Evolutionary conservation across 495 filamentous ascomycete genomes (phyloP), one percentile per base, ranked within the genome.

Genomic region (Penicillium coprophilum): DNA sequence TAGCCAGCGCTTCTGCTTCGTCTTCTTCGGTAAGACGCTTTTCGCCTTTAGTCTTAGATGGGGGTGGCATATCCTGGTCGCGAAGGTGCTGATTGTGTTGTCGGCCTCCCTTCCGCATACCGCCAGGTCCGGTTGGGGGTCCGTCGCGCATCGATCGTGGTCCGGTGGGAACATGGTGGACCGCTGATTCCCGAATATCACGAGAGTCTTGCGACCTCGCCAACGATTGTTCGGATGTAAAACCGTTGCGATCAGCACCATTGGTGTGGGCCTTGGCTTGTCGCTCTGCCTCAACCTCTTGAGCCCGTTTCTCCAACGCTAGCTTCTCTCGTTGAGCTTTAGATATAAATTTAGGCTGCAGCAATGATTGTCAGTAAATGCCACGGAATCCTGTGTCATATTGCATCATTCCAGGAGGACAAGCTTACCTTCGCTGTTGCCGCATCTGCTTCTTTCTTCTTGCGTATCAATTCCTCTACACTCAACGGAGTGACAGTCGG

Each of bases 301-400:
- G 92, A 17, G 82, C 77, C 50, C 88, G 81, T 71, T 92, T 96
- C 66, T 96, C 92, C 8, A 92, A 74, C 6, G 91, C 92, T 53
- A 96, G 68, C 48, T 85, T 85, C 68, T 97, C 95, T 38, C 94
- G 85, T 69, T 97, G 82, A 32, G 88, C 88, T 78, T 92, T 96
- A 3, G 90, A 87, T 11, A 98, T 74, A 69, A 96, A 98, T 76
- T 93, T 92, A 4, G 95, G 95, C 83, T 96, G 66, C 32, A 49
- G 51, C 19, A 51, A 39, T 62, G 59, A 47, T 56, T 61, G 56
- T 56, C 57, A 58, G 62, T 60, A 17, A 38, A 38, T 17, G 34
- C 6, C 7, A 38, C 20, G 5, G 11, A 23, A 43, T 8, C 40
- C 11, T 43, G 40, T 10, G 11, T 21, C 40, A 13, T 2, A 12